Conservation (phyloP, 495 filamentous ascomycete species). For the Podospora sp. region DNA sequence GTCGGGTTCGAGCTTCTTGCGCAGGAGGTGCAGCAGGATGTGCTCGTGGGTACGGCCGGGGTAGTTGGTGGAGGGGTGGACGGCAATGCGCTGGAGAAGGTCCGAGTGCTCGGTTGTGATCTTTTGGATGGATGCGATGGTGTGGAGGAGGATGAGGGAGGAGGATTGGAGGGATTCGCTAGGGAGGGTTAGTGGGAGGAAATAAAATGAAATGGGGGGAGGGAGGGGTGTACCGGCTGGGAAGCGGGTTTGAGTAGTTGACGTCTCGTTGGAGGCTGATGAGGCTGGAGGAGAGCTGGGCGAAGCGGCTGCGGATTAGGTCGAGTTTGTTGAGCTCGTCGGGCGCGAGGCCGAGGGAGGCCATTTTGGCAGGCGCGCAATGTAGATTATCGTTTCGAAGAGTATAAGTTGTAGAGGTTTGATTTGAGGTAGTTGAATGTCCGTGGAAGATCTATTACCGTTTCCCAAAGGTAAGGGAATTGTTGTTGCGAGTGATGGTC, state of each 20-base stretch:
- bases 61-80: slow-evolving; percentile 76
- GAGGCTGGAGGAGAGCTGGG: slow-evolving; percentile 68
- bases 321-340: slow-evolving; percentile 76
- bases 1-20: slow-evolving; percentile 78
- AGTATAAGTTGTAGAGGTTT: too few relatives aligned
- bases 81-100: slow-evolving; percentile 62
- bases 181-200: background rate
- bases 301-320: slow-evolving; percentile 70
- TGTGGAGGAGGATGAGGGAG: slow-evolving; percentile 64
- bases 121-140: slow-evolving; percentile 61
- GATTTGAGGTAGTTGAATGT: background rate
- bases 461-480: background rate
- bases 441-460: background rate
- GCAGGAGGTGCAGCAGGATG: slow-evolving; percentile 64
- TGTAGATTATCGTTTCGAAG: background rate
- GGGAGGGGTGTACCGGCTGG: slow-evolving; percentile 35
- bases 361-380: slow-evolving; percentile 39
- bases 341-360: slow-evolving; percentile 48
- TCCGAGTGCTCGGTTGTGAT: slow-evolving; percentile 60
- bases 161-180: slow-evolving; percentile 73
- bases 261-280: slow-evolving; percentile 55
- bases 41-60: slow-evolving; percentile 69
- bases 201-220: background rate
- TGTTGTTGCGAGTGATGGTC: background rate
- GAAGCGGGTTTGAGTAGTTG: slow-evolving; percentile 39